Conservation (phyloP, 176 grass and related monocot genomes). For the Eragrostis curvula region DNA sequence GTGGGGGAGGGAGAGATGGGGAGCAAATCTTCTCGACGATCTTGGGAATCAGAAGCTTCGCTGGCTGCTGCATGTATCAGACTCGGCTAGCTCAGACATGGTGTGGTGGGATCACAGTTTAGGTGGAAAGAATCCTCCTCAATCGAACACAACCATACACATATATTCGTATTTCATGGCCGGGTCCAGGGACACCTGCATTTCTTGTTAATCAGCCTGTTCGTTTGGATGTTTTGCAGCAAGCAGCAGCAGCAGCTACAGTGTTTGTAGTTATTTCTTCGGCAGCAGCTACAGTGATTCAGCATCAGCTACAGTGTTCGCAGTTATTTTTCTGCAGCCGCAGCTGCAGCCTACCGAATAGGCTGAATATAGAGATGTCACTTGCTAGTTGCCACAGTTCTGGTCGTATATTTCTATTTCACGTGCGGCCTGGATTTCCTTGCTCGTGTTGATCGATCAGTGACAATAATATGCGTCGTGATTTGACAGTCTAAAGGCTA, state of each 20-base stretch:
- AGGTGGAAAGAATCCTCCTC: slow-evolving; percentile 51
- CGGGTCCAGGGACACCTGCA: neutral
- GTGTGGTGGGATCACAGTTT: slow-evolving; percentile 42
- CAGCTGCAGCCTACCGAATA: too few species aligned
- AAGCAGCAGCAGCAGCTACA: too few species aligned
- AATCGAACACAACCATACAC: slow-evolving; percentile 20
- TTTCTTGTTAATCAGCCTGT: slow-evolving; percentile 12
- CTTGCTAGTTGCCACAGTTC: slow-evolving; percentile 2
- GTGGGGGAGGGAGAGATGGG: neutral
- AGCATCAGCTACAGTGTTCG: too few species aligned
- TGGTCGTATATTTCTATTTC: slow-evolving; percentile 22
- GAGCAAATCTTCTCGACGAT: slow-evolving; percentile 51
- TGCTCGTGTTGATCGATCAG: neutral
- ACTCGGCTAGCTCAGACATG: slow-evolving; percentile 22
- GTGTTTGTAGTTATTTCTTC: too few species aligned
- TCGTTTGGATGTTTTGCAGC: too few species aligned
- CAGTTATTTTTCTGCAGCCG: too few species aligned
- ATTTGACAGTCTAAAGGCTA: neutral
- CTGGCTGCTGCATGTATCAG: slow-evolving; percentile 40
- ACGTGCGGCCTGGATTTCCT: slow-evolving; percentile 5
- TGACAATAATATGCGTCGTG: neutral
- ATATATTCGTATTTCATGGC: neutral
- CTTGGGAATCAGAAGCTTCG: slow-evolving; percentile 48
- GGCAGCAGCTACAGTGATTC: too few species aligned
- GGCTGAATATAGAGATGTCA: neutral